Evolutionary conservation across 441 rosid genomes (phyloP).

Genomic region (Populus hybrid): DNA sequence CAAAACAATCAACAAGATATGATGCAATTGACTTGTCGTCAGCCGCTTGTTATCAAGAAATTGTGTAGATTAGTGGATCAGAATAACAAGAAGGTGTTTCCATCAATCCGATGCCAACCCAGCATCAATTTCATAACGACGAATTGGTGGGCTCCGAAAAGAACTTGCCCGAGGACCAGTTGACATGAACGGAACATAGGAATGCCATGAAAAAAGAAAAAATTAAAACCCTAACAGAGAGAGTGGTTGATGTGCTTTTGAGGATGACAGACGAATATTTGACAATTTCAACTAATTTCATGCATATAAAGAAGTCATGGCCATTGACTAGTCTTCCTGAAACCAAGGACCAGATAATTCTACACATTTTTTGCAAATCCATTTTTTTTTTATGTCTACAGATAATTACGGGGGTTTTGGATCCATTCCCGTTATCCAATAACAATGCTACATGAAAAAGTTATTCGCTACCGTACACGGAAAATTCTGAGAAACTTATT

Average conservation of each 20-base stretch:
- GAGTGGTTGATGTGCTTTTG: neutral
- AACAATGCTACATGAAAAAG: neutral
- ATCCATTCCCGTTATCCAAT: neutral
- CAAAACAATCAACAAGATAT: neutral
- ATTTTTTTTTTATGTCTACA: neutral
- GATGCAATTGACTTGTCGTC: slow-evolving; percentile 4
- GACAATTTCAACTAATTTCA: neutral
- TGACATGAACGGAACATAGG: neutral
- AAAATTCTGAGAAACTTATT: neutral
- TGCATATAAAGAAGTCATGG: neutral
- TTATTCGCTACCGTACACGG: neutral
- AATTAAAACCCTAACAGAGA: neutral
- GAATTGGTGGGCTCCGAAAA: neutral
- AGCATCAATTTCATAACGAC: neutral
- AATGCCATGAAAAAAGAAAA: neutral
- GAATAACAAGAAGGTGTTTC: neutral
- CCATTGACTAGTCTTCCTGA: slow-evolving; percentile 6
- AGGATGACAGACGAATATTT: neutral
- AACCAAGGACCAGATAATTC: slow-evolving; percentile 1
- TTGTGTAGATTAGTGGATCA: neutral
- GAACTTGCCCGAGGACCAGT: too few species aligned
- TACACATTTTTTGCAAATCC: neutral
- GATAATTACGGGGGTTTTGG: neutral
- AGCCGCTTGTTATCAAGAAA: neutral
- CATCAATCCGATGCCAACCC: neutral